These are phyloP conservation scores for Fraxinus paxiana DNA, from an alignment of 305 asterid species.

Conservation along the genomic window DNA sequence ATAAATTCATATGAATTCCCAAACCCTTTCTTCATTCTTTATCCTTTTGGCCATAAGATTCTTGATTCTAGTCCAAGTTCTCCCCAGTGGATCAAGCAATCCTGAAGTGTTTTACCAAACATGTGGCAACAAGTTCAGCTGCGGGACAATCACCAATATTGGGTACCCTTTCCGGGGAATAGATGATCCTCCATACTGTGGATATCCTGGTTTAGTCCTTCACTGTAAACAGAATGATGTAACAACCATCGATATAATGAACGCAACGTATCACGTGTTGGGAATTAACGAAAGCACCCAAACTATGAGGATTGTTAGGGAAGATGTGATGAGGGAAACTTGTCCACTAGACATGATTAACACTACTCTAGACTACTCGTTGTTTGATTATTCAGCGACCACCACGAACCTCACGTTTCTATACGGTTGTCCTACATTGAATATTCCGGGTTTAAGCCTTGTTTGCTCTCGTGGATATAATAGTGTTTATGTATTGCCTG, in stretches of 20 bases:
- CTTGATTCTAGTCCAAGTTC: slow-evolving; percentile 23
- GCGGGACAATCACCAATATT: slow-evolving; percentile 44
- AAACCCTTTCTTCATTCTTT: slow-evolving; percentile 29
- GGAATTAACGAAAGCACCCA: slow-evolving; percentile 27
- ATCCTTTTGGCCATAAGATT: slow-evolving; percentile 10
- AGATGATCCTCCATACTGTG: slow-evolving; percentile 49
- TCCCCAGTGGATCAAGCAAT: slow-evolving; percentile 24
- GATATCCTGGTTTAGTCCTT: slow-evolving; percentile 59
- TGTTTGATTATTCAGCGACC: slow-evolving; percentile 37
- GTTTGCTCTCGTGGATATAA: slow-evolving; percentile 4
- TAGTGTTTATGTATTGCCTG: slow-evolving; percentile 35
- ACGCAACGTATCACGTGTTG: slow-evolving; percentile 36
- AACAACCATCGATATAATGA: slow-evolving; percentile 40
- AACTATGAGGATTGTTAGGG: slow-evolving; percentile 49
- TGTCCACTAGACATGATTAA: slow-evolving; percentile 49
- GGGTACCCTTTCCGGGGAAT: slow-evolving; percentile 54
- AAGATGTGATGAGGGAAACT: slow-evolving; percentile 38
- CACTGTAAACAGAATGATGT: slow-evolving; percentile 26
- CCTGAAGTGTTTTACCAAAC: slow-evolving; percentile 25
- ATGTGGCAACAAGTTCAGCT: slow-evolving; percentile 48
- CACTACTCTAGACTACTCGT: slow-evolving; percentile 49
- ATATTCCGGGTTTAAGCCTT: slow-evolving; percentile 15
- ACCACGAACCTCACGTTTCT: slow-evolving; percentile 50
- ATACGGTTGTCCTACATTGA: slow-evolving; percentile 42
- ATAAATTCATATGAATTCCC: slow-evolving; percentile 33